Evolutionary conservation across 164 flowering plant species (phyloP), one percentile per base, ranked within the genome.

Genomic region (Berberis vulgaris): DNA sequence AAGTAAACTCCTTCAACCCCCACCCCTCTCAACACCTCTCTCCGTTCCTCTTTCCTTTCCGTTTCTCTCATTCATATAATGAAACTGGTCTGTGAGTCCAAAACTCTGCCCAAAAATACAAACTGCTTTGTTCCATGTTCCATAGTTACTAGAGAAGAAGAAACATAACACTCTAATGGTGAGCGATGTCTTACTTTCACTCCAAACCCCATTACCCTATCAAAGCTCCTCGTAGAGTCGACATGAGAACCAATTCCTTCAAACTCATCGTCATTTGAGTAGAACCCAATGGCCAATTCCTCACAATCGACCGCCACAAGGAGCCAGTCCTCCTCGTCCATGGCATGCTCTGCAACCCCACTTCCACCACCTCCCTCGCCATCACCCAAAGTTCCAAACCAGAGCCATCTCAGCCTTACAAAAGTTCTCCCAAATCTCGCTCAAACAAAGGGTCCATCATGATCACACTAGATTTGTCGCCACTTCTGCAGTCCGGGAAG

Each of bases 191-290:
- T 52, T 26, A 7, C 4, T 10, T 1, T 26, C 26, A 26, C 26
- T 67, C 45, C 58, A n/a, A 67, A 53, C 55, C 49, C 70, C 50
- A 59, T 50, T 45, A 62, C 61, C 59, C 12, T 70, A 54, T 42
- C 63, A 38, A 71, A 78, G 59, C 85, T 81, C 50, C 72, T 80
- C 62, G 89, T 91, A 10, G 70, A 54, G 67, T 87, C 26, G 93
- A 89, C 75, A 81, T 89, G 84, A 89, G 93, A n/a, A 80, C 89
- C 56, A 89, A 83, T 74, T 81, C 96, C 42, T 89, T 86, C 82
- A 89, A 89, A 72, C 72, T 89, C 63, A 61, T 76, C 41, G 63
- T 85, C 44, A 67, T 81, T 60, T 80, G 78, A 40, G 75, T 81
- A 41, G 72, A 80, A 53, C 84, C 84, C 38, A 67, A 72, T 58